phyloP scores from a whole-genome alignment of 257 asterid genomes.

The Solanum sejunctum region DNA sequence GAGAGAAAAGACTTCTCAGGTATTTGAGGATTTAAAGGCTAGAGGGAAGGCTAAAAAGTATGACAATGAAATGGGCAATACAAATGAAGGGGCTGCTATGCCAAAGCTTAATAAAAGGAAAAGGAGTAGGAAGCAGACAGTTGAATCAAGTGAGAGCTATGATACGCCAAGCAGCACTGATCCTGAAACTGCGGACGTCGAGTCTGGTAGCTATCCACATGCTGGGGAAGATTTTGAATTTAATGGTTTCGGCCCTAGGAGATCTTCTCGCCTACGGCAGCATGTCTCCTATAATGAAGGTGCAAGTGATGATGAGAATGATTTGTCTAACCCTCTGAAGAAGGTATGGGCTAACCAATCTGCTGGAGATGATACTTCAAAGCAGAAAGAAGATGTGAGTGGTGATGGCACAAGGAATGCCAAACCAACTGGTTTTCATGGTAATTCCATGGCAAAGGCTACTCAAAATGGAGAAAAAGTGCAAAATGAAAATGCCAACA shows the following conservation, averaged over 20 bases:
- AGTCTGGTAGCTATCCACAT: slow-evolving; percentile 11
- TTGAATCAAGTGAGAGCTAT: slow-evolving; percentile 45
- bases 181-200: slow-evolving; percentile 18
- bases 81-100: background rate
- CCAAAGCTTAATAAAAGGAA: slow-evolving; percentile 27
- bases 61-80: background rate
- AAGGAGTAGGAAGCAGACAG: slow-evolving; percentile 27
- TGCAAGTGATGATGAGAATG: slow-evolving; percentile 32
- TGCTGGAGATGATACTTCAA: slow-evolving; percentile 7
- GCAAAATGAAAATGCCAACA: slow-evolving; percentile 3
- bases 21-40: slow-evolving; percentile 12
- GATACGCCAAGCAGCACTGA: slow-evolving; percentile 40
- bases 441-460: slow-evolving; percentile 8
- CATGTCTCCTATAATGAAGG: slow-evolving; percentile 43
- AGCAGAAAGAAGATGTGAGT: slow-evolving; percentile 5
- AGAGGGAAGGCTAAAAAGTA: slow-evolving; percentile 2
- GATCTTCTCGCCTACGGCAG: slow-evolving; percentile 59
- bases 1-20: slow-evolving; percentile 12
- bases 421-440: slow-evolving; percentile 7
- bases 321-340: slow-evolving; percentile 18
- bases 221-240: slow-evolving; percentile 19
- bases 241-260: slow-evolving; percentile 17
- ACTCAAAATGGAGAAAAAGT: slow-evolving; percentile 12
- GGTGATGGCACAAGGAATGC: slow-evolving; percentile 5
- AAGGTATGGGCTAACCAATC: slow-evolving; percentile 19